These are phyloP conservation scores for Blastomyces gilchristii DNA, from an alignment of 2,329 filamentous ascomycete genomes.

Conservation along the genomic window DNA sequence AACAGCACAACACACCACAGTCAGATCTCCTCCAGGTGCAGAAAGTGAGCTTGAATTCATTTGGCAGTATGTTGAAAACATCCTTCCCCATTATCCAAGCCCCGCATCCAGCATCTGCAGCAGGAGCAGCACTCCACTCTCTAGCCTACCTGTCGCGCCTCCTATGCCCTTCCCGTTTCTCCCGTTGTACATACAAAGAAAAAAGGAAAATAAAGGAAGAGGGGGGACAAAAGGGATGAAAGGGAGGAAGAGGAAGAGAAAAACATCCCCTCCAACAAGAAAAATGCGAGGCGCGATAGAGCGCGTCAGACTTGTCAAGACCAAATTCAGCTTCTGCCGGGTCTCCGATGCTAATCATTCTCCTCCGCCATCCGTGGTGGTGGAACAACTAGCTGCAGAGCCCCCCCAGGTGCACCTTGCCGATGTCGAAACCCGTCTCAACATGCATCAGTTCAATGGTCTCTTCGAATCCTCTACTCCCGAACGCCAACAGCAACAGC, in stretches of 20 bases:
- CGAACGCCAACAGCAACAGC: conserved; percentile 12
- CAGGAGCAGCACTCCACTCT: conserved; percentile 1
- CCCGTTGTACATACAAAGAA: conserved; percentile 1
- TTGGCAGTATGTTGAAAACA: conserved; percentile 20
- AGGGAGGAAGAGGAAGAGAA: not conserved
- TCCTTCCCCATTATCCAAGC: conserved; percentile 2
- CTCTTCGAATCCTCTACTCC: conserved; percentile 26
- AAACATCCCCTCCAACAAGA: not conserved
- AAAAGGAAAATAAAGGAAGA: not conserved
- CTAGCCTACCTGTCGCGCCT: not conserved
- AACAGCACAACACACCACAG: conserved; percentile 17
- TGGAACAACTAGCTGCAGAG: conserved; percentile 12
- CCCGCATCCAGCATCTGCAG: not conserved
- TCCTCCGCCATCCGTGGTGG: conserved; percentile 13
- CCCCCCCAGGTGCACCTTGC: conserved; percentile 28
- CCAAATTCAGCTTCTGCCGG: conserved; percentile 12
- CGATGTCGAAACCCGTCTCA: conserved; percentile 34
- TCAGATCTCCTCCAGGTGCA: conserved; percentile 21
- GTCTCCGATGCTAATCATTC: not conserved
- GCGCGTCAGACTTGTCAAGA: conserved; percentile 25
- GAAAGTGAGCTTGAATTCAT: conserved; percentile 19
- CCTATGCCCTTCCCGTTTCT: not conserved
- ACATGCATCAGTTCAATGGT: conserved; percentile 35
- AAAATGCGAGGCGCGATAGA: conserved; percentile 15
- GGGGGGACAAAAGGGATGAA: not conserved